Evolutionary conservation across 495 filamentous ascomycete genomes (phyloP).

Genomic region (Elaphomyces granulatus): DNA sequence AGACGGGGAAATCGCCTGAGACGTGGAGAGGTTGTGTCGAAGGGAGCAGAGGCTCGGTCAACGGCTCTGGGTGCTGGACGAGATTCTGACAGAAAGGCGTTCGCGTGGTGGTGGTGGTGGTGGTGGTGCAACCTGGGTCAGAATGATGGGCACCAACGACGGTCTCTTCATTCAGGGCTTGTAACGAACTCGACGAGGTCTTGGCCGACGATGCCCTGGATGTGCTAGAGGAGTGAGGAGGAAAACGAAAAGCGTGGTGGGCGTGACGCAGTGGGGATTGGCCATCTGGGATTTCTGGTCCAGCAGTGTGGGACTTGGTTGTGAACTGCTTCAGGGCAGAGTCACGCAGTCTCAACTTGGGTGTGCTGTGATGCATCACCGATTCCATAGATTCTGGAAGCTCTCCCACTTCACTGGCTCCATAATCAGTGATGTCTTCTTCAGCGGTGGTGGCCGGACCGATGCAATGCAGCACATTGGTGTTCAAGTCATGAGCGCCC

Average conservation of each 20-base stretch:
- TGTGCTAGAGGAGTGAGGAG: constrained; percentile 22
- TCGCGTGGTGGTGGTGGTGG: constrained; percentile 16
- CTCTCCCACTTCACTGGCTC: not conserved
- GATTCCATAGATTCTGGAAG: not conserved
- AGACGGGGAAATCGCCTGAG: constrained; percentile 31
- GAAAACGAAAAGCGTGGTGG: constrained; percentile 26
- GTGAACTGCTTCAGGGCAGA: constrained; percentile 9
- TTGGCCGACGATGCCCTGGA: constrained; percentile 28
- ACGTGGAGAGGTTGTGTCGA: constrained; percentile 1
- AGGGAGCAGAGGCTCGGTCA: constrained; percentile 2
- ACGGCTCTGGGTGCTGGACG: constrained; percentile 15
- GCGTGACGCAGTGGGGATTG: constrained; percentile 25
- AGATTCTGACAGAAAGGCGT: constrained; percentile 17
- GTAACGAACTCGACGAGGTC: constrained; percentile 33
- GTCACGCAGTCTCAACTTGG: not conserved
- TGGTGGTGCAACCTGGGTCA: too few species aligned
- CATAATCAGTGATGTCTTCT: not conserved
- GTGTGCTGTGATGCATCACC: not conserved
- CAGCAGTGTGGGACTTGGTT: constrained; percentile 13
- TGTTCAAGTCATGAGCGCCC: not conserved
- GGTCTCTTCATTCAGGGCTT: constrained; percentile 31
- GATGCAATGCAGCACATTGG: too few species aligned
- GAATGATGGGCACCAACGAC: constrained; percentile 30
- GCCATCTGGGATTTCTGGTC: constrained; percentile 21
- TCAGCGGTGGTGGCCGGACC: not conserved